Evolutionary conservation across 352 stramenopile genomes (phyloP).

Genomic region (Elongisporangium prolatum): DNA sequence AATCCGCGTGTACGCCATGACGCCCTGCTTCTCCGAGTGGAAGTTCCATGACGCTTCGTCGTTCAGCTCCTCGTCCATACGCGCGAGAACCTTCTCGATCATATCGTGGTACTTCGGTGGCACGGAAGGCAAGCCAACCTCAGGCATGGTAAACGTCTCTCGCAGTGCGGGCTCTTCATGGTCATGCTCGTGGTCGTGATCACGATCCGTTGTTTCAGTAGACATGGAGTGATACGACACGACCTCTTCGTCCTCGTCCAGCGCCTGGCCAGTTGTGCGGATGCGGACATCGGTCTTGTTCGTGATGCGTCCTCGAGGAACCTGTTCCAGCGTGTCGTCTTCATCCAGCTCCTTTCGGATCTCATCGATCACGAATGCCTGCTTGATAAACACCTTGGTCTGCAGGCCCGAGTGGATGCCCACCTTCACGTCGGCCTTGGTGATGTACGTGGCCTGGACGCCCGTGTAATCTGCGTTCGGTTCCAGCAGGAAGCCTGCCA

Average conservation of each 20-base stretch:
- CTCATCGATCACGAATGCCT: constrained; percentile 60
- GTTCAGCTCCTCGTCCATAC: constrained; percentile 57
- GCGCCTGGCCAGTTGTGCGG: constrained; percentile 29
- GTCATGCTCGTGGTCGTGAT: constrained; percentile 9
- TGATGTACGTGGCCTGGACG: constrained; percentile 56
- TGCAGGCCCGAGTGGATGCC: constrained; percentile 47
- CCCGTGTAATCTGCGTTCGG: constrained; percentile 55
- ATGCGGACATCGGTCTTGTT: constrained; percentile 50
- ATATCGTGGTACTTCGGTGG: constrained; percentile 48
- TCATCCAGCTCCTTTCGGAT: constrained; percentile 53
- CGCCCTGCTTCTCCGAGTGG: constrained; percentile 61
- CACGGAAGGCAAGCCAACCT: constrained; percentile 38
- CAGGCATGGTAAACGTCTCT: constrained; percentile 16
- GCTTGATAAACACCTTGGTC: constrained; percentile 71
- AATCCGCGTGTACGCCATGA: constrained; percentile 63
- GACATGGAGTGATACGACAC: constrained; percentile 18
- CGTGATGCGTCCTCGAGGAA: constrained; percentile 21
- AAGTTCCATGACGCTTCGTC: constrained; percentile 54
- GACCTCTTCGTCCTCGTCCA: constrained; percentile 31
- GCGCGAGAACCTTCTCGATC: constrained; percentile 48
- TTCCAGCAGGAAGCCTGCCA: constrained; percentile 60
- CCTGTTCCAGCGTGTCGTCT: constrained; percentile 16
- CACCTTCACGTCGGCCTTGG: constrained; percentile 59
- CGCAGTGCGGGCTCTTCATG: constrained; percentile 2
- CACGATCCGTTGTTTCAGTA: constrained; percentile 6